Percentiles rank a stretch among this genome's conserved stretches.
Conservation (phyloP, 1,284 basidiomycete species). For the Trichosporon ovoides region DNA sequence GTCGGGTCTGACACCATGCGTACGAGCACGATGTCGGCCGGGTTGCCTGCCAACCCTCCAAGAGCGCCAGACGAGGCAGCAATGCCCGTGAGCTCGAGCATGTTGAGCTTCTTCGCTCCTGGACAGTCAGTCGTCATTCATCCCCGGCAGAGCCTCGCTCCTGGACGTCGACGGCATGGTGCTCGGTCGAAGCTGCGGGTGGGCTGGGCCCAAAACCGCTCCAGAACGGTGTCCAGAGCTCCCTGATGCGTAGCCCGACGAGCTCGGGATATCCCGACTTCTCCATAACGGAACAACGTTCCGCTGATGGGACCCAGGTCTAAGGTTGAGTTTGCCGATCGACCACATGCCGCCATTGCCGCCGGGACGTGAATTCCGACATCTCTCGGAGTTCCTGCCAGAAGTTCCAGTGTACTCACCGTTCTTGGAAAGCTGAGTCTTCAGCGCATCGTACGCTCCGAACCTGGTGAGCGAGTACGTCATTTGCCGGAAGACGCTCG, state of each 20-base stretch:
- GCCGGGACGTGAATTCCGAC: neutral
- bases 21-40: constrained; percentile 37
- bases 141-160: too few relatives aligned
- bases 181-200: too few relatives aligned
- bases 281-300: neutral
- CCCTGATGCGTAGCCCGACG: too few relatives aligned
- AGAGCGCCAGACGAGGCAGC: constrained; percentile 41
- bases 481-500: constrained; percentile 47
- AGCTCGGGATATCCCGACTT: too few relatives aligned
- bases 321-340: neutral
- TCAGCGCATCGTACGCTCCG: constrained; percentile 46
- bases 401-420: constrained; percentile 16
- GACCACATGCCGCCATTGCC: constrained; percentile 1
- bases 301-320: neutral
- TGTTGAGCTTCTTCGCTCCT: constrained; percentile 35
- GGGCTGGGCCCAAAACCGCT: too few relatives aligned
- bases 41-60: constrained; percentile 45
- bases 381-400: neutral
- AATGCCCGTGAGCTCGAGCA: constrained; percentile 40
- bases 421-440: constrained; percentile 32
- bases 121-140: constrained; percentile 5
- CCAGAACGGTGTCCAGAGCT: too few relatives aligned
- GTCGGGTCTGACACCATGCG: constrained; percentile 46
- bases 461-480: constrained; percentile 46
- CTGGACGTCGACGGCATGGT: too few relatives aligned